Evolutionary conservation across 129 eudicot genomes (phyloP), one percentile per base, ranked within the genome.

Genomic region (Cynara cardunculus): DNA sequence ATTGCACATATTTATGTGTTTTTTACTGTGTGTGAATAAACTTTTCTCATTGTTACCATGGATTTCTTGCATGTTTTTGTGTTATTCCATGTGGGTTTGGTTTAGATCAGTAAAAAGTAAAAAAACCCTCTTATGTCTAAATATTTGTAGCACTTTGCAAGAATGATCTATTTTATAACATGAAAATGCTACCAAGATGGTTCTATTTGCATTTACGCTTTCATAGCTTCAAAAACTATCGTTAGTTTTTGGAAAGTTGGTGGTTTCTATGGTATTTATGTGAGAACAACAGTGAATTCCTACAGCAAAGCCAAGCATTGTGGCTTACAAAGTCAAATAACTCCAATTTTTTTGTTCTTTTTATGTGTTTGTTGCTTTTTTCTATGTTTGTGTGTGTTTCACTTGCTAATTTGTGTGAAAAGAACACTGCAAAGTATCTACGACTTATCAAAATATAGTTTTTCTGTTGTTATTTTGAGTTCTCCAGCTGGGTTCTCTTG

Each of bases 321-420:
- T 69, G 73, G 73, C 26, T 13, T 69, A 69, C 10, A 30, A 30
- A 27, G n/a, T 69, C 73, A 25, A 25, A 27, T 14, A 22, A 26
- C 34, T 69, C 34, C 41, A 69, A 25, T 28, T 69, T 69, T 28
- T 28, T 7, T 37, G 5, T 69, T 28, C 9, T 30, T 4, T 69
- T 69, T 69, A 1, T 34, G 37, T 69, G 73, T 69, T 18, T 26
- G 28, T 7, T 3, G 18, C 3, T 68, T 19, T 2, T 11, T 19
- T 69, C 32, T 9, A 19, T 69, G 37, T 26, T 19, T 70, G 13
- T 70, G 11, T 69, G 21, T 69, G 25, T 69, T 25, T 67, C 7
- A 34, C 39, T 34, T 34, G 39, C 67, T 22, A 70, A 41, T 72
- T 27, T 64, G 32, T 64, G 79, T 65, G 80, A 26, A 46, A 72